Evolutionary conservation across 148 eudicot species (phyloP).

Genomic region (Vaccinium macrocarpon): DNA sequence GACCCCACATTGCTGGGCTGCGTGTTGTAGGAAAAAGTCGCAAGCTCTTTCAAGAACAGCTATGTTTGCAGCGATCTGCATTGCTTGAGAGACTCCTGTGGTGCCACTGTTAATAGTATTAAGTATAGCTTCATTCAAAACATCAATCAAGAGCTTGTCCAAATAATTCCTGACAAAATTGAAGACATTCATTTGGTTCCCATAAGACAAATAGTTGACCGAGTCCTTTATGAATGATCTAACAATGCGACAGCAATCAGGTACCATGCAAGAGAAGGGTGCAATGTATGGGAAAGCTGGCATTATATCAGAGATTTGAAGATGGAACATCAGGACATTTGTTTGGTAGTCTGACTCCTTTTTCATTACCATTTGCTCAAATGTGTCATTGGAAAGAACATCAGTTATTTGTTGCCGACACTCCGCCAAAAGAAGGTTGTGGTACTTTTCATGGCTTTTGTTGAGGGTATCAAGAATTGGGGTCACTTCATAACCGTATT

Average conservation of each 20-base stretch:
- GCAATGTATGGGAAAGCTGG: slow-evolving; percentile 96
- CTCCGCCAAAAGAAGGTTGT: slow-evolving; percentile 74
- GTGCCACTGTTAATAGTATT: slow-evolving; percentile 55
- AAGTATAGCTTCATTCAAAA: slow-evolving; percentile 69
- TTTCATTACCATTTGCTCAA: slow-evolving; percentile 75
- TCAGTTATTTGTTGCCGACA: slow-evolving; percentile 68
- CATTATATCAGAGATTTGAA: slow-evolving; percentile 82
- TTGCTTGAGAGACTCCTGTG: slow-evolving; percentile 78
- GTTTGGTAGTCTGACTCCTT: slow-evolving; percentile 82
- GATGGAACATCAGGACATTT: slow-evolving; percentile 69
- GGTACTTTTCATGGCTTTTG: slow-evolving; percentile 70
- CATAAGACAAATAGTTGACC: slow-evolving; percentile 73
- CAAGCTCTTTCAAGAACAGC: slow-evolving; percentile 83
- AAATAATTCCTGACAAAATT: slow-evolving; percentile 70
- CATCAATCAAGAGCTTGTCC: slow-evolving; percentile 80
- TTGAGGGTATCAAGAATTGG: slow-evolving; percentile 59
- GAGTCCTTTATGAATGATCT: slow-evolving; percentile 83
- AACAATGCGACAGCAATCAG: slow-evolving; percentile 76
- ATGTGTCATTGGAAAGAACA: slow-evolving; percentile 55
- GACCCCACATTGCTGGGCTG: slow-evolving; percentile 71
- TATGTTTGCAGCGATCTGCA: slow-evolving; percentile 91
- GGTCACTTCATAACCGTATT: slow-evolving; percentile 73
- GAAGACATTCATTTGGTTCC: slow-evolving; percentile 61
- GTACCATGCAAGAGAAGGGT: slow-evolving; percentile 89
- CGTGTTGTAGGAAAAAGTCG: slow-evolving; percentile 76